phyloP scores from a whole-genome alignment of 139 green algal species.

The Haematococcus sp. region DNA sequence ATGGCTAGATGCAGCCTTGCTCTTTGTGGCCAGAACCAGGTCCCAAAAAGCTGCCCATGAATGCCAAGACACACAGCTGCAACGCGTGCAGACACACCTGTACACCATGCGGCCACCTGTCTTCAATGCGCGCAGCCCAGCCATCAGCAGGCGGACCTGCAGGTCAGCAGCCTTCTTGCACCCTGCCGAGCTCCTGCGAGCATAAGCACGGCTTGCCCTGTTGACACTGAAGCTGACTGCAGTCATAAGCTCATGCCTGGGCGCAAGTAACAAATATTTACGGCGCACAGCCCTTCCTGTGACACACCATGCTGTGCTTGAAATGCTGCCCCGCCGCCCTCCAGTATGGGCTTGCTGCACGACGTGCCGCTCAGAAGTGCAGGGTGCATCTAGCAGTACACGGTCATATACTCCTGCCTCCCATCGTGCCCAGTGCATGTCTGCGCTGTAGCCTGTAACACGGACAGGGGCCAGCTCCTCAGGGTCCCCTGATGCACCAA shows the following conservation, averaged over 20 bases:
- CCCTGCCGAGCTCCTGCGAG: neutral
- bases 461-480: conserved; percentile 1
- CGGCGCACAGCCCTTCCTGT: neutral
- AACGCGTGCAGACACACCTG: neutral
- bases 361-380: conserved; percentile 60
- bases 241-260: neutral
- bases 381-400: conserved; percentile 69
- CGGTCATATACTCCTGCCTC: conserved; percentile 52
- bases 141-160: conserved; percentile 45
- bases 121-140: conserved; percentile 40
- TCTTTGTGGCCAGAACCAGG: too few species aligned
- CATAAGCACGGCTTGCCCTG: neutral
- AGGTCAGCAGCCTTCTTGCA: conserved; percentile 45
- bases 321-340: neutral
- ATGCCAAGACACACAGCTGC: too few species aligned
- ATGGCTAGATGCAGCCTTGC: too few species aligned
- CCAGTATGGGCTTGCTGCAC: conserved; percentile 29
- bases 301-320: neutral
- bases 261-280: neutral
- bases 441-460: conserved; percentile 32
- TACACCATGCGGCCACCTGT: conserved; percentile 62
- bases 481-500: neutral
- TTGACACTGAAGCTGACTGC: conserved; percentile 34
- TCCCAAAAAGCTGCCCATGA: too few species aligned
- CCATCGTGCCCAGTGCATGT: conserved; percentile 32